Evolutionary conservation across 192 early-diverging fungal genomes (phyloP).

Genomic region (Dimargaris xerosporica): DNA sequence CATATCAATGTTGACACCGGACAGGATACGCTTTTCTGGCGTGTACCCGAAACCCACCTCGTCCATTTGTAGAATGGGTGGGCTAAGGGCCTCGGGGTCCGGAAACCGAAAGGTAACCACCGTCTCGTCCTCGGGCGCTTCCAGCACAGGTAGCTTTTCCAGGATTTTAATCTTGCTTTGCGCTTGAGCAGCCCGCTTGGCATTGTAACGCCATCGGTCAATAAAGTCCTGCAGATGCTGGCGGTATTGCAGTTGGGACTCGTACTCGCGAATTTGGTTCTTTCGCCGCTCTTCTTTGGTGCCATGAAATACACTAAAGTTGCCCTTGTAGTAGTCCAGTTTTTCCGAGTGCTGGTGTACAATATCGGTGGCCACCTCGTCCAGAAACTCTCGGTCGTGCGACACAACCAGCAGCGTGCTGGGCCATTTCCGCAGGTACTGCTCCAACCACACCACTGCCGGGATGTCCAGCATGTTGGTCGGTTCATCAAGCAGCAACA

Average conservation of each 20-base stretch:
- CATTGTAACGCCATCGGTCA: conserved; percentile 98
- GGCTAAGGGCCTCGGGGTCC: conserved; percentile 84
- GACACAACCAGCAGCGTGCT: conserved; percentile 91
- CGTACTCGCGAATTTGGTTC: conserved; percentile 86
- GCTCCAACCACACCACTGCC: conserved; percentile 95
- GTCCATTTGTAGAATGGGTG: conserved; percentile 92
- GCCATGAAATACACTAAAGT: conserved; percentile 77
- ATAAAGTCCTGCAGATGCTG: conserved; percentile 96
- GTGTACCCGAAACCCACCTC: conserved; percentile 83
- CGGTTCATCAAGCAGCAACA: conserved; percentile 83
- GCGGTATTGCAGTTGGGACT: conserved; percentile 85
- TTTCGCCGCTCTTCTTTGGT: conserved; percentile 85
- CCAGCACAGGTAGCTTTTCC: conserved; percentile 87
- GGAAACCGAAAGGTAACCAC: conserved; percentile 79
- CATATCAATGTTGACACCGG: conserved; percentile 78
- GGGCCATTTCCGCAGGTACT: conserved; percentile 79
- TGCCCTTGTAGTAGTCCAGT: conserved; percentile 90
- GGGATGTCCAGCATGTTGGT: conserved; percentile 90
- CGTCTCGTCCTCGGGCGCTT: conserved; percentile 68
- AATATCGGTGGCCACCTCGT: conserved; percentile 94
- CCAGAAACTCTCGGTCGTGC: conserved; percentile 97
- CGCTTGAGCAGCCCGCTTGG: conserved; percentile 91
- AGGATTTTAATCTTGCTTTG: conserved; percentile 97
- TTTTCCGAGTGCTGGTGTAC: conserved; percentile 85
- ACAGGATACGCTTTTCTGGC: conserved; percentile 63